phyloP scores from a whole-genome alignment of 495 filamentous ascomycete genomes.

The Xylaria longipes region DNA sequence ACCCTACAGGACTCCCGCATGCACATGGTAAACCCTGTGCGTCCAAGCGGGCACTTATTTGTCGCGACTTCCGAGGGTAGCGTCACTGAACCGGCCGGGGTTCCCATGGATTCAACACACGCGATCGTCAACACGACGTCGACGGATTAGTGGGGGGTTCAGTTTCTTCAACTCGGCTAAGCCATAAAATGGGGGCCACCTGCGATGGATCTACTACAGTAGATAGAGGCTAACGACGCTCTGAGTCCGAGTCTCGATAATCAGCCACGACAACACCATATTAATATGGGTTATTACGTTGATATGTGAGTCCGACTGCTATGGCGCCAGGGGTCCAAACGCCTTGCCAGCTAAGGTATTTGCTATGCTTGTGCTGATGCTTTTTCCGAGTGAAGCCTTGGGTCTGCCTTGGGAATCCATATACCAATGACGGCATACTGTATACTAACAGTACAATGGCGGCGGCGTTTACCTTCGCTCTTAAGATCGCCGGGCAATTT shows the following conservation, averaged over 20 bases:
- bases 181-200: conserved; percentile 7
- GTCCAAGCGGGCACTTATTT: background rate
- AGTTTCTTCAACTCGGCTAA: conserved; percentile 16
- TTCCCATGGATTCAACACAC: background rate
- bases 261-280: background rate
- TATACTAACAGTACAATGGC: background rate
- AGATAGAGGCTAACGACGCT: conserved; percentile 3
- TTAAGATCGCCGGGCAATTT: conserved; percentile 11
- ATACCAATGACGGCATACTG: conserved; percentile 4
- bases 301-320: background rate
- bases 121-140: background rate
- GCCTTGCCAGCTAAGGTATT: background rate
- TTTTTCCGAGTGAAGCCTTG: background rate
- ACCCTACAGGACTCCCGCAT: conserved; percentile 8
- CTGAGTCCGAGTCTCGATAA: background rate
- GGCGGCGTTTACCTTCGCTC: background rate
- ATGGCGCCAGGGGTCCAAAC: background rate
- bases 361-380: background rate
- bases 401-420: background rate
- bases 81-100: conserved; percentile 2
- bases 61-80: background rate
- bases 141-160: conserved; percentile 13
- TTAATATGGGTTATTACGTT: background rate
- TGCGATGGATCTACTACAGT: background rate
- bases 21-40: conserved; percentile 6